phyloP scores from a whole-genome alignment of 2,329 filamentous ascomycete species.

The Aspergillus sp. region DNA sequence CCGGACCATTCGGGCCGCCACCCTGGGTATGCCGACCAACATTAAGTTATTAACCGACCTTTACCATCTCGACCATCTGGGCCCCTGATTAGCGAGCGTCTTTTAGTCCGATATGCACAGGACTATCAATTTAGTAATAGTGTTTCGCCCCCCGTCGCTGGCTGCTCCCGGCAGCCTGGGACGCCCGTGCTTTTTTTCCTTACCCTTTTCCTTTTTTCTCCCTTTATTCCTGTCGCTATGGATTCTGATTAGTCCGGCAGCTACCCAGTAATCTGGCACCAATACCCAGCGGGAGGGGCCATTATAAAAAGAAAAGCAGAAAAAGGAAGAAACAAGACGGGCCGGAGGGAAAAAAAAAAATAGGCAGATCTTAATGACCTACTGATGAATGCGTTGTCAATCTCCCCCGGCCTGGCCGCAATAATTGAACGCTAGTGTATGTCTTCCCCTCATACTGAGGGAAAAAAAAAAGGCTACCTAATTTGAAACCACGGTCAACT shows the following conservation, averaged over 20 bases:
- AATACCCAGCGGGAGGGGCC: not conserved
- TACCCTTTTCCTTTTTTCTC: not conserved
- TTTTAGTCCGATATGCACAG: not conserved
- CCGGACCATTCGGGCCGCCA: not conserved
- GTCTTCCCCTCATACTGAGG: not conserved
- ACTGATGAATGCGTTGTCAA: conserved; percentile 1
- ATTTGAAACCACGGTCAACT: not conserved
- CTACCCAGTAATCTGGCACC: not conserved
- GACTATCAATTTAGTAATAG: not conserved
- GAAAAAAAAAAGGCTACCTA: not conserved
- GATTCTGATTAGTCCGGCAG: not conserved
- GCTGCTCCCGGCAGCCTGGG: conserved; percentile 21
- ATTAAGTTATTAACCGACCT: not conserved
- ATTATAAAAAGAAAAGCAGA: not conserved
- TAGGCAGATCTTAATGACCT: not conserved
- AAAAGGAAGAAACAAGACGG: not conserved
- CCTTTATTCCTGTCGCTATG: not conserved
- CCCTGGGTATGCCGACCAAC: not conserved
- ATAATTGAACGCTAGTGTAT: conserved; percentile 1
- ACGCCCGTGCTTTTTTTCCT: conserved; percentile 22
- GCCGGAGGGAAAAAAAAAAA: not conserved
- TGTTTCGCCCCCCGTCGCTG: conserved; percentile 1
- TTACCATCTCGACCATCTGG: not conserved
- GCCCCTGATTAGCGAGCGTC: conserved; percentile 3
- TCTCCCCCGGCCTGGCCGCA: not conserved